Evolutionary conservation across 441 rosid species (phyloP).

Genomic region (Macaranga tanarius): DNA sequence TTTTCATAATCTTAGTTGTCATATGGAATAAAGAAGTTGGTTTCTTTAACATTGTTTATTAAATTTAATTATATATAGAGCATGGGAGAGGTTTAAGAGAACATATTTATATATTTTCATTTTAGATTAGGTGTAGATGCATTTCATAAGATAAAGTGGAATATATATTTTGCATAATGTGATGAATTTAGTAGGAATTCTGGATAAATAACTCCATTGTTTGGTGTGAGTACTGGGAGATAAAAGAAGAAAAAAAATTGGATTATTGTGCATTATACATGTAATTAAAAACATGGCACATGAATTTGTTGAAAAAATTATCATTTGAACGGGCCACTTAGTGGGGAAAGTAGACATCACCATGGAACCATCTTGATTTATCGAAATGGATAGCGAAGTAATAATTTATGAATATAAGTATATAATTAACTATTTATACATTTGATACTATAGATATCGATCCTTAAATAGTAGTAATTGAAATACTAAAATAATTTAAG

Average conservation of each 20-base stretch:
- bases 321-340: constrained; percentile 9
- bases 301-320: constrained; percentile 27
- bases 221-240: neutral
- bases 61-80: neutral
- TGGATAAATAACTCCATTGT: neutral
- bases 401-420: neutral
- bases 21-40: neutral
- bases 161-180: no score
- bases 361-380: neutral
- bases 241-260: neutral
- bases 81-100: neutral
- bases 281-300: constrained; percentile 26
- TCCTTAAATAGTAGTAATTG: no score
- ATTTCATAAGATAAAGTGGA: neutral
- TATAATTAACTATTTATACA: neutral
- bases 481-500: no score
- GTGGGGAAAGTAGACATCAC: neutral
- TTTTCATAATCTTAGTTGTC: constrained; percentile 9
- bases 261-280: constrained; percentile 12
- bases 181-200: neutral
- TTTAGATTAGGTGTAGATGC: constrained; percentile 16
- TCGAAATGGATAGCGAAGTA: neutral
- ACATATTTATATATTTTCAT: neutral
- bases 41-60: neutral
- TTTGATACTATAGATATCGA: neutral